phyloP scores from a whole-genome alignment of 2,329 filamentous ascomycete genomes.

The Teratosphaeria zuluensis region DNA sequence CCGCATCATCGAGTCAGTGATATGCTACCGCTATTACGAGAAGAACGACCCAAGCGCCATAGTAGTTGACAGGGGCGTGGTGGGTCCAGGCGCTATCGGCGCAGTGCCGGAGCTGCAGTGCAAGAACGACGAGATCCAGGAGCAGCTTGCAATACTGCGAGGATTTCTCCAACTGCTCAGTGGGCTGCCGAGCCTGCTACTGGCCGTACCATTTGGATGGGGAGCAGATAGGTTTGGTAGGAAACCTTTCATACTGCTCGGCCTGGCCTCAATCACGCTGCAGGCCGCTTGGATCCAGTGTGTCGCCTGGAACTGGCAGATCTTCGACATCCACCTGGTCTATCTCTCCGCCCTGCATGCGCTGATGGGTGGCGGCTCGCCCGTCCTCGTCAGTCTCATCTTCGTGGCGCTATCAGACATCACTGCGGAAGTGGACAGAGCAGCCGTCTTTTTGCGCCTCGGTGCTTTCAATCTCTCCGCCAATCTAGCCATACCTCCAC shows the following conservation, averaged over 20 bases:
- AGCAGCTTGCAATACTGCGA: conserved; percentile 42
- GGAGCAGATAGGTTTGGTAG: conserved; percentile 26
- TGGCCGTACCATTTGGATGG: conserved; percentile 28
- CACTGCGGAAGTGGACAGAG: conserved; percentile 16
- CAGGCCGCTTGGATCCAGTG: conserved; percentile 19
- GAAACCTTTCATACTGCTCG: conserved; percentile 23
- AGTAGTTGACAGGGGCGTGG: conserved; percentile 12
- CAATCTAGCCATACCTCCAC: conserved; percentile 22
- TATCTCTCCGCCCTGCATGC: conserved; percentile 24
- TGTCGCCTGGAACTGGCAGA: conserved; percentile 24
- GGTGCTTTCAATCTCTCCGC: conserved; percentile 20
- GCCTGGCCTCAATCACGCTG: conserved; percentile 16
- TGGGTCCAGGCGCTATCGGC: conserved; percentile 23
- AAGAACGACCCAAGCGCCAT: conserved; percentile 27
- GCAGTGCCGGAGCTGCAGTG: conserved; percentile 36
- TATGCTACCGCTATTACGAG: conserved; percentile 43
- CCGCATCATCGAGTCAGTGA: conserved; percentile 45
- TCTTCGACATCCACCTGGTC: conserved; percentile 21
- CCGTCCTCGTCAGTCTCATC: conserved; percentile 18
- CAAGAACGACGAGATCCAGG: conserved; percentile 42
- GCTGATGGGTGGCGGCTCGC: conserved; percentile 20
- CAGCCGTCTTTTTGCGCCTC: conserved; percentile 22
- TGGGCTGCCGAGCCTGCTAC: conserved; percentile 31
- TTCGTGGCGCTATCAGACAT: conserved; percentile 25
- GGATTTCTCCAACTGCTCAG: conserved; percentile 40